Percentiles rank a stretch among this genome's conserved stretches.
Conservation (phyloP, 352 stramenopile genomes). For the Globisporangium camurandrum region DNA sequence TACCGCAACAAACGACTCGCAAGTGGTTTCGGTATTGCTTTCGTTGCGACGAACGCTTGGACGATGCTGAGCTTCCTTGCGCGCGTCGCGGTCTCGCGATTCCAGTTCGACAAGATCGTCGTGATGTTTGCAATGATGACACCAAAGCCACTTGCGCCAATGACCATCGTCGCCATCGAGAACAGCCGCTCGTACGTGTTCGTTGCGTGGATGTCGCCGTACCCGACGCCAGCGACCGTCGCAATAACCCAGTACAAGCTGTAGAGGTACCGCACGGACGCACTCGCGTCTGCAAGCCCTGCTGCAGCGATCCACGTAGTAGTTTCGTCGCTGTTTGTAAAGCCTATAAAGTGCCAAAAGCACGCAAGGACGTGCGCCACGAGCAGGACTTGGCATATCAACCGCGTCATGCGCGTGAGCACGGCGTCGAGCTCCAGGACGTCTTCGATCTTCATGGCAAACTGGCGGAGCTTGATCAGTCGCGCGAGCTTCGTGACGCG, state of each 20-base stretch:
- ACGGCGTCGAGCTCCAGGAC: constrained; percentile 56
- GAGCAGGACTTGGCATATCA: constrained; percentile 63
- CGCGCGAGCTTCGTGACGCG: constrained; percentile 65
- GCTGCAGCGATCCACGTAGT: constrained; percentile 42
- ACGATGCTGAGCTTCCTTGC: constrained; percentile 56
- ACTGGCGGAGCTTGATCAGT: constrained; percentile 60
- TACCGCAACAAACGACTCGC: constrained; percentile 54
- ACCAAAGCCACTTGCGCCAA: constrained; percentile 70
- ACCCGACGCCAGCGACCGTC: constrained; percentile 75
- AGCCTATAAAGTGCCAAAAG: constrained; percentile 72
- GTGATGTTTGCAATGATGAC: constrained; percentile 83
- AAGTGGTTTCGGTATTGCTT: constrained; percentile 40
- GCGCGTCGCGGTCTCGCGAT: constrained; percentile 45
- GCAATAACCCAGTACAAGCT: constrained; percentile 83
- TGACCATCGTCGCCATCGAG: constrained; percentile 59
- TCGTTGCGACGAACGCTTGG: constrained; percentile 57
- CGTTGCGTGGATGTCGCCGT: constrained; percentile 69
- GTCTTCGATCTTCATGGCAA: constrained; percentile 69
- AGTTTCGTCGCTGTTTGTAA: constrained; percentile 17
- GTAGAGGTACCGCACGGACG: constrained; percentile 56
- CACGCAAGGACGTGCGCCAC: constrained; percentile 68
- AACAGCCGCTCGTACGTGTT: constrained; percentile 67
- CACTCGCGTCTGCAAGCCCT: constrained; percentile 17
- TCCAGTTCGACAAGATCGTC: constrained; percentile 77
- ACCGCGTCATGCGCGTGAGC: constrained; percentile 43